These are phyloP conservation scores for Schizopora paradoxa DNA, from an alignment of 1,284 basidiomycete genomes.

Conservation along the genomic window DNA sequence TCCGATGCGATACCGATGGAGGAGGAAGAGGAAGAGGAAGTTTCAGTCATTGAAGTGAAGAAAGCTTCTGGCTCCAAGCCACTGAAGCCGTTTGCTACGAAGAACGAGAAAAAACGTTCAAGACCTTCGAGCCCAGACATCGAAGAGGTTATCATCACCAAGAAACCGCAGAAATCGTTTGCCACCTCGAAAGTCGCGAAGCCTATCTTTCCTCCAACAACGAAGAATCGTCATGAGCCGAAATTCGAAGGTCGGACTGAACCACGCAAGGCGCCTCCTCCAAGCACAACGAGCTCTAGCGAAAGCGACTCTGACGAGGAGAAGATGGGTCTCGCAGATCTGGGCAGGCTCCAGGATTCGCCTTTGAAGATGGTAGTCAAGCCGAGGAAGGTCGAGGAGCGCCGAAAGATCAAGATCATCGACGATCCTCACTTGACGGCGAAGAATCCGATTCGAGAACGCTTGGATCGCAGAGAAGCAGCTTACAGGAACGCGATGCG, in stretches of 20 bases:
- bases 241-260: too few relatives aligned
- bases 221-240: too few relatives aligned
- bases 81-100: background rate
- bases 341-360: slow-evolving; percentile 37
- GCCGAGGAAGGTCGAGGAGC: slow-evolving; percentile 48
- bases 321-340: slow-evolving; percentile 37
- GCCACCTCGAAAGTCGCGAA: too few relatives aligned
- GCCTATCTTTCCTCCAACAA: too few relatives aligned
- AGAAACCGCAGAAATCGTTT: too few relatives aligned
- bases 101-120: too few relatives aligned
- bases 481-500: slow-evolving; percentile 63
- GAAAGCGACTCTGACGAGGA: slow-evolving; percentile 56
- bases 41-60: slow-evolving; percentile 1
- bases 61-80: background rate
- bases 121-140: too few relatives aligned
- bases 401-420: slow-evolving; percentile 67
- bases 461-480: slow-evolving; percentile 53
- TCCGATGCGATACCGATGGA: background rate
- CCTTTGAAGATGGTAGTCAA: slow-evolving; percentile 32
- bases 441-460: slow-evolving; percentile 40
- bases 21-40: slow-evolving; percentile 2
- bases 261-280: too few relatives aligned
- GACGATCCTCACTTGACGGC: slow-evolving; percentile 43
- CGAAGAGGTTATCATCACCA: too few relatives aligned
- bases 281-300: too few relatives aligned